Percentiles rank a stretch among this genome's conserved stretches.
Evolutionary conservation across 805 yeast genomes (phyloP).

Genomic region (Saccharomycopsis amapae): DNA sequence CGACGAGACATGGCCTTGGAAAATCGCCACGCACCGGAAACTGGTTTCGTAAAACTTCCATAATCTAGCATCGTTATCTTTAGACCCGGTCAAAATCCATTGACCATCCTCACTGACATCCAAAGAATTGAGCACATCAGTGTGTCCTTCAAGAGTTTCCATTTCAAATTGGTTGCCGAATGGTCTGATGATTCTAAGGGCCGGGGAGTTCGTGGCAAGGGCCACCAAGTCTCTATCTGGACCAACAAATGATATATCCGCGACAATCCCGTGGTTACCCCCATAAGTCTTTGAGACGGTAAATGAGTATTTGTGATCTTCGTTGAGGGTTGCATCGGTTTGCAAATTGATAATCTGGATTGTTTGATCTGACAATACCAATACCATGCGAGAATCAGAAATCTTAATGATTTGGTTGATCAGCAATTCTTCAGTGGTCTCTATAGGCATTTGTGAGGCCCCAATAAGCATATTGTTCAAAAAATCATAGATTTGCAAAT

Average conservation of each 20-base stretch:
- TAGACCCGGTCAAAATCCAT: slow-evolving; percentile 90
- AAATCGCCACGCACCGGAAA: slow-evolving; percentile 30
- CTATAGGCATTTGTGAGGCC: slow-evolving; percentile 38
- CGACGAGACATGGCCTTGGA: slow-evolving; percentile 80
- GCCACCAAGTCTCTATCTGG: slow-evolving; percentile 55
- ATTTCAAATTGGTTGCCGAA: slow-evolving; percentile 51
- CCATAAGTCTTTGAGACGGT: slow-evolving; percentile 54
- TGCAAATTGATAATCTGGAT: slow-evolving; percentile 42
- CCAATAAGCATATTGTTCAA: slow-evolving; percentile 38
- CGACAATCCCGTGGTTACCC: slow-evolving; percentile 93
- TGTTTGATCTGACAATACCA: slow-evolving; percentile 82
- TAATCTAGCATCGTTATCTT: slow-evolving; percentile 76
- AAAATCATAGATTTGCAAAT: slow-evolving; percentile 59
- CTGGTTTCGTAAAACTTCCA: slow-evolving; percentile 60
- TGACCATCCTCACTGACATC: slow-evolving; percentile 73
- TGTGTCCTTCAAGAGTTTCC: slow-evolving; percentile 69
- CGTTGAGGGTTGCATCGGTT: slow-evolving; percentile 25
- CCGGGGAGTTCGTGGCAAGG: slow-evolving; percentile 89
- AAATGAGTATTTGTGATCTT: slow-evolving; percentile 30
- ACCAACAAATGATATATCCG: slow-evolving; percentile 77
- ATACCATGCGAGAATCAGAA: slow-evolving; percentile 33
- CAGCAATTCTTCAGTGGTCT: slow-evolving; percentile 65
- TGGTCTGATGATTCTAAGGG: slow-evolving; percentile 67
- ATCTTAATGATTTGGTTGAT: slow-evolving; percentile 35
- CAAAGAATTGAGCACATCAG: slow-evolving; percentile 72